Evolutionary conservation across 768 basidiomycete species (phyloP), one percentile per base, ranked within the genome.

Genomic region (Stropharia rugosoannulata): DNA sequence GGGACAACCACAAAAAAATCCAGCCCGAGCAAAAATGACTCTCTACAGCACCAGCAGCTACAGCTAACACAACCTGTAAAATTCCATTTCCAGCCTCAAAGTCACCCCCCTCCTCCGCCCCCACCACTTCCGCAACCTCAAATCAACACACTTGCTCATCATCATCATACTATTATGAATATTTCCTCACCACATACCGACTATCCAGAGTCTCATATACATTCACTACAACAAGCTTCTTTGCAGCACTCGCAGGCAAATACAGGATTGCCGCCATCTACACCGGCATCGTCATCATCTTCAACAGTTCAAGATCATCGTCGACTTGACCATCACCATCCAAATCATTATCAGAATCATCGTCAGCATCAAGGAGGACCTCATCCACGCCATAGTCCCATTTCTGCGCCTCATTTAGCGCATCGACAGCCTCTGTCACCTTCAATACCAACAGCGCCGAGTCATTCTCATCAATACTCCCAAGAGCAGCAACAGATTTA

Each of bases 51-150:
- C 67, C 32, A 57, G n/a, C 49, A 52, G 22, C 22, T 47, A 19
- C 57, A 52, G 15, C 60, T 46, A 27, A 27, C 57, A 32, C 56
- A 48, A 46, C 63, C 65, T 35, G 55, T 61, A 3, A 66, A 65
- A 51, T 66, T 60, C 35, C 67, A 65, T 38, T 66, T 66, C 42
- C 67, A 66, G 48, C 67, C 67, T 11, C 67, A 66, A 50, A 59
- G 59, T 25, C 65, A 66, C 45, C 65, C 67, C 18, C 58, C 67
- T 12, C 67, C 65, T 0, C 67, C 67, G 3, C 63, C 59, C 10
- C 64, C 66, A 22, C 66, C 66, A 37, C 55, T 65, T 43, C 66
- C 64, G n/a, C 64, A 62, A 40, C 61, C 64, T 3, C 61, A 61
- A 41, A 57, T 65, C 39, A 64, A 59, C 49, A 59, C 64, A n/a